These are phyloP conservation scores for Candida ortonii DNA, from an alignment of 805 yeast genomes.

Conservation along the genomic window DNA sequence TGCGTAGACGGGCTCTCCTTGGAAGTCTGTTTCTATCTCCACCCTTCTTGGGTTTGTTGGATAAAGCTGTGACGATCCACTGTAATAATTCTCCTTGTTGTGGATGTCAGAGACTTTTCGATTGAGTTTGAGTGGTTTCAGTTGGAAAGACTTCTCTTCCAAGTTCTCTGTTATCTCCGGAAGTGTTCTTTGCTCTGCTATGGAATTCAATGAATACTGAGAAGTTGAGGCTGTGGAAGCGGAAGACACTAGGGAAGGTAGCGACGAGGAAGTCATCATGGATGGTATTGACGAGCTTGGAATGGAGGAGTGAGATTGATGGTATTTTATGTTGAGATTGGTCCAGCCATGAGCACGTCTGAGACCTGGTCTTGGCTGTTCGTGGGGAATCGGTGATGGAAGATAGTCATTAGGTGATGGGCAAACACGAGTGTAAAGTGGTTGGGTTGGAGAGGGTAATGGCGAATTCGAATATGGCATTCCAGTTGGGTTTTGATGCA, in stretches of 20 bases:
- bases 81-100: constrained; percentile 14
- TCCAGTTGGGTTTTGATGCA: no score
- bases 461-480: no score
- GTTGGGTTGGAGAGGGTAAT: constrained; percentile 12
- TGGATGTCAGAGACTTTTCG: constrained; percentile 9
- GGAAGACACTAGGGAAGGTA: constrained; percentile 38
- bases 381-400: constrained; percentile 14
- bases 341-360: constrained; percentile 15
- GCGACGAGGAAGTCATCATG: constrained; percentile 32
- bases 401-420: constrained; percentile 9
- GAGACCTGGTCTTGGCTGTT: constrained; percentile 5
- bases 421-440: constrained; percentile 12
- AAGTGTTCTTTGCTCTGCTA: constrained; percentile 3
- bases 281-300: constrained; percentile 26
- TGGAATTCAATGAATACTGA: constrained; percentile 7
- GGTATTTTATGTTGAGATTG: constrained; percentile 15
- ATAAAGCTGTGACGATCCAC: constrained; percentile 9
- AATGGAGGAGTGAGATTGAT: constrained; percentile 7
- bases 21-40: not conserved
- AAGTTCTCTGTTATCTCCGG: constrained; percentile 6
- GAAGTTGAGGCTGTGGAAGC: constrained; percentile 31
- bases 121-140: constrained; percentile 19
- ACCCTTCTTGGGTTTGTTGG: not conserved
- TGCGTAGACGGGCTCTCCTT: not conserved
- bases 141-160: constrained; percentile 14